Evolutionary conservation across 805 yeast genomes (phyloP).

Genomic region (Myxozyma lipomycoides): DNA sequence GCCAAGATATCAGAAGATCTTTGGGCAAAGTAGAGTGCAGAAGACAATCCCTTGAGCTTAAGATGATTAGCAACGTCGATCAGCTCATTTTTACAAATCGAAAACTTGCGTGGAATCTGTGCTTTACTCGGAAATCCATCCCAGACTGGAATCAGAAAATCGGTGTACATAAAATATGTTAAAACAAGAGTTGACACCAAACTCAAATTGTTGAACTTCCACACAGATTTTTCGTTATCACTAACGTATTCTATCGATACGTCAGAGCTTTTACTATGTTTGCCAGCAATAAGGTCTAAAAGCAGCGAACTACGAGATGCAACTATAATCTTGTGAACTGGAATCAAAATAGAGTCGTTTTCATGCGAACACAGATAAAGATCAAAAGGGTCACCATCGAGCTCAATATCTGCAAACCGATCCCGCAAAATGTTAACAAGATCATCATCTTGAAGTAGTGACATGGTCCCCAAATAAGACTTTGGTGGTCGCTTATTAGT

Average conservation of each 20-base stretch:
- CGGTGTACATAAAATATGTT: conserved; percentile 51
- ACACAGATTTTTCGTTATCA: neutral
- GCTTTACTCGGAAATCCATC: conserved; percentile 30
- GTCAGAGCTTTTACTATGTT: neutral
- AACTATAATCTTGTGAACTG: conserved; percentile 21
- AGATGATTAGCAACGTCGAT: conserved; percentile 27
- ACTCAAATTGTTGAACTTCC: conserved; percentile 11
- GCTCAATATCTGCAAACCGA: conserved; percentile 11
- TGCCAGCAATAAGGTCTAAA: conserved; percentile 27
- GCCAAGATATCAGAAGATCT: conserved; percentile 8
- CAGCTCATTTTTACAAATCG: conserved; percentile 30
- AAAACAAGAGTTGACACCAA: conserved; percentile 40
- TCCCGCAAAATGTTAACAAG: conserved; percentile 17
- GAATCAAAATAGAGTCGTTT: conserved; percentile 23
- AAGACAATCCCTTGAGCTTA: conserved; percentile 25
- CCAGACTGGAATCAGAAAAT: conserved; percentile 47
- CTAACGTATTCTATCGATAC: neutral
- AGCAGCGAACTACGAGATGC: conserved; percentile 26
- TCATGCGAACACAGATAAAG: conserved; percentile 18
- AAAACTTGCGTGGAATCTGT: conserved; percentile 26
- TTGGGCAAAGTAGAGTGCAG: conserved; percentile 21
- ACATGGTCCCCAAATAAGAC: conserved; percentile 5
- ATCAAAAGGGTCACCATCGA: conserved; percentile 16
- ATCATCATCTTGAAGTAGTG: conserved; percentile 16
- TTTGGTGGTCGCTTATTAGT: conserved; percentile 5